These are phyloP conservation scores for Amanita exitialis DNA, from an alignment of 768 basidiomycete species.

Conservation along the genomic window DNA sequence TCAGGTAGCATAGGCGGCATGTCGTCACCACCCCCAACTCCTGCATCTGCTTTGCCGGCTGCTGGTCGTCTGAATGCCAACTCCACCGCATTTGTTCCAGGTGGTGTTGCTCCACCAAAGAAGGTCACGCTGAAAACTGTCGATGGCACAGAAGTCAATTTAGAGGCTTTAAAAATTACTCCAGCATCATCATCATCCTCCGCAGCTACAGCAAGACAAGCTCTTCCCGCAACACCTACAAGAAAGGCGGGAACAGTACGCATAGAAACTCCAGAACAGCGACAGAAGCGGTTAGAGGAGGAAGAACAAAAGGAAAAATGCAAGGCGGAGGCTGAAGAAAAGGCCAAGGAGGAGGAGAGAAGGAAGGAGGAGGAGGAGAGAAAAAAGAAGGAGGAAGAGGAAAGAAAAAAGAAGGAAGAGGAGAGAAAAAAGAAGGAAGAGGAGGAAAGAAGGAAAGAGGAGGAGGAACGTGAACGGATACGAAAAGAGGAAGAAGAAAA, in stretches of 20 bases:
- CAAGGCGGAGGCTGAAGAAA: slow-evolving; percentile 14
- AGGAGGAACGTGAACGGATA: slow-evolving; percentile 20
- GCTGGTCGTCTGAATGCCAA: slow-evolving; percentile 45
- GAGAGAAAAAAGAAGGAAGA: slow-evolving; percentile 26
- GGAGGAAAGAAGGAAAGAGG: slow-evolving; percentile 19
- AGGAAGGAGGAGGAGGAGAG: slow-evolving; percentile 44
- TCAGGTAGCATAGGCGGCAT: slow-evolving; percentile 38
- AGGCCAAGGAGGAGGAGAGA: slow-evolving; percentile 12
- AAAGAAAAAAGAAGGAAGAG: slow-evolving; percentile 23
- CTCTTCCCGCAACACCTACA: slow-evolving; percentile 28
- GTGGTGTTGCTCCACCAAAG: slow-evolving; percentile 23
- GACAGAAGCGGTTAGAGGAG: slow-evolving; percentile 24
- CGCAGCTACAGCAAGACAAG: slow-evolving; percentile 24
- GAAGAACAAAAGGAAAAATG: slow-evolving; percentile 18
- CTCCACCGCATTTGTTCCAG: slow-evolving; percentile 61
- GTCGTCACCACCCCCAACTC: slow-evolving; percentile 63
- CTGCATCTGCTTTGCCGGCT: slow-evolving; percentile 36
- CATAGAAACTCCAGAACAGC: slow-evolving; percentile 50
- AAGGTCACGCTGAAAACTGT: slow-evolving; percentile 50
- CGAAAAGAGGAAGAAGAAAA: slow-evolving; percentile 17
- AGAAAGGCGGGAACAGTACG: slow-evolving; percentile 36
- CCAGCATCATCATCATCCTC: slow-evolving; percentile 28
- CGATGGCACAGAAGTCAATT: slow-evolving; percentile 54
- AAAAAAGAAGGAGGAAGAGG: slow-evolving; percentile 19
- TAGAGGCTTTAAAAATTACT: slow-evolving; percentile 43